Conservation (phyloP, 2,329 filamentous ascomycete genomes). For the Botrytis tulipae region DNA sequence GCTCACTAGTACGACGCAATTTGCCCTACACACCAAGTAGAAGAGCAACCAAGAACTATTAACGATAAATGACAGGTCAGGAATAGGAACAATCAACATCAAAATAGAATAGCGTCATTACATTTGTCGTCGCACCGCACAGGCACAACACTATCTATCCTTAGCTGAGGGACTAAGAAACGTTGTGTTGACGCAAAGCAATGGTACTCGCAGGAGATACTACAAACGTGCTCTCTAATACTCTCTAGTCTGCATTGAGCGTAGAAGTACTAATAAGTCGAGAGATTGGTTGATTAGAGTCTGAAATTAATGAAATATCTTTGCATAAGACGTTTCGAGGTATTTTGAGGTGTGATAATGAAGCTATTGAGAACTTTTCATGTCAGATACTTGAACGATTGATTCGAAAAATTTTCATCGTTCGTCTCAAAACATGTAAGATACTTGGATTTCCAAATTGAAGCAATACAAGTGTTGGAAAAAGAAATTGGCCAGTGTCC, state of each 20-base stretch:
- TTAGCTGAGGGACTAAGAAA: conserved; percentile 2
- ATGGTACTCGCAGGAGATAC: conserved; percentile 6
- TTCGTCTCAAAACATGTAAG: conserved; percentile 12
- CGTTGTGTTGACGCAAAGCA: conserved; percentile 14
- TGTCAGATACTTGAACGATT: not conserved
- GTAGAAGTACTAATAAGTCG: not conserved
- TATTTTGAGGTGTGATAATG: conserved; percentile 5
- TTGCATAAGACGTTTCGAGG: conserved; percentile 1
- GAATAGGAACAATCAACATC: conserved; percentile 10
- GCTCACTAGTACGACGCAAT: not conserved
- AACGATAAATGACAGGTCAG: conserved; percentile 13
- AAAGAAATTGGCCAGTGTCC: conserved; percentile 28
- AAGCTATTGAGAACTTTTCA: conserved; percentile 1
- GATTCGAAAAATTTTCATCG: not conserved
- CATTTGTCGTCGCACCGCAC: conserved; percentile 1
- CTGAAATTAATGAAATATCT: conserved; percentile 7
- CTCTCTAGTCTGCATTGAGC: not conserved
- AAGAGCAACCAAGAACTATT: not conserved
- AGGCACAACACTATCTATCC: conserved; percentile 8
- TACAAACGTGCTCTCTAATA: not conserved
- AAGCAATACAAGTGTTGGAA: conserved; percentile 17
- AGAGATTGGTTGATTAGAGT: not conserved
- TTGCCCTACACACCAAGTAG: not conserved
- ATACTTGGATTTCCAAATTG: not conserved
- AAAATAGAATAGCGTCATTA: conserved; percentile 5